Evolutionary conservation across 2,329 filamentous ascomycete species (phyloP), one percentile per base, ranked within the genome.

Genomic region (Ambrosiella cleistominuta): DNA sequence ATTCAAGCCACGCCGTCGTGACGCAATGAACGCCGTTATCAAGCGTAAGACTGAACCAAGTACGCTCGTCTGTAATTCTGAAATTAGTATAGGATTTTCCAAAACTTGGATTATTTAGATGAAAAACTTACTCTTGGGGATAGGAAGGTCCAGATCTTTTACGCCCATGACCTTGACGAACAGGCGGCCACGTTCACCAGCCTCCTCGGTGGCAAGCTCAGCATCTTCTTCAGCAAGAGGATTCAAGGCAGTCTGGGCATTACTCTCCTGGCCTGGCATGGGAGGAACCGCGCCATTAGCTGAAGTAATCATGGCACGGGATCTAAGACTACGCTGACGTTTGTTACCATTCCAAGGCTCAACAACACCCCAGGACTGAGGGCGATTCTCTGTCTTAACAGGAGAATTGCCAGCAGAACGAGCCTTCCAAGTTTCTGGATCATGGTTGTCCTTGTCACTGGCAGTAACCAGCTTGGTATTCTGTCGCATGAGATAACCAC

Each of bases 81-180:
- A 55, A 36, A 19, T 52, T 19, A 42, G 39, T 51, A 38, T 35
- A n/a, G 6, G n/a, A 27, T 27, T 27, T 27, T 47, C 2, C 11
- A 47, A 17, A n/a, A 17, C 44, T 13, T 7, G 45, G n/a, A 37
- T 13, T 35, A 36, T 5, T 5, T 66, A 61, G 64, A 63, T 5
- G 5, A 9, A 51, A 11, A n/a, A 70, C 85, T 77, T 78, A 93
- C 88, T 91, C 72, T 84, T 86, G 38, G 93, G 90, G 58, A 98
- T 74, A 19, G 93, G 91, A 49, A 97, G 75, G 66, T 96, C 90
- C 42, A 98, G 77, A 65, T 97, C 90, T 69, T 97, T 97, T 63
- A 97, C 89, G 50, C 91, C 90, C 69, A 97, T 85, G n/a, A 98
- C 93, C 74, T 98, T 98, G 63, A 98, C 90, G 65, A 98, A 98